phyloP scores from a whole-genome alignment of 345 rosid genomes.

The Camelina sativa region DNA sequence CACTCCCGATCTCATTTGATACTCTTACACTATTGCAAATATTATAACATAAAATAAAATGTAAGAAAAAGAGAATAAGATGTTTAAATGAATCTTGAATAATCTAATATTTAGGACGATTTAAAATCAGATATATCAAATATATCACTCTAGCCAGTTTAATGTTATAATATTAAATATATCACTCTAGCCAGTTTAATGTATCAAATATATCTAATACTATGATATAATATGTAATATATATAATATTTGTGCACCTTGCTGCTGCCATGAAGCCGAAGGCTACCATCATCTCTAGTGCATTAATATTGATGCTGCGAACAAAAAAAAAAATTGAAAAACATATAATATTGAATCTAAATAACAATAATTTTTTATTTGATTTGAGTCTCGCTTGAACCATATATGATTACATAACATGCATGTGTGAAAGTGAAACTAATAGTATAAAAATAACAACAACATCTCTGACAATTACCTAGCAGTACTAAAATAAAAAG shows the following conservation, averaged over 20 bases:
- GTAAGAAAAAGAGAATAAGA: background rate
- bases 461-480: background rate
- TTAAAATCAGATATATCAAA: background rate
- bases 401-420: background rate
- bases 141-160: background rate
- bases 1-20: constrained; percentile 81
- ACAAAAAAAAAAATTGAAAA: background rate
- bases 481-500: background rate
- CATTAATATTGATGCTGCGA: constrained; percentile 74
- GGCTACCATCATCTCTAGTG: constrained; percentile 79
- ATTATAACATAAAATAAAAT: background rate
- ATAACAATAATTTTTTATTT: background rate
- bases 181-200: background rate
- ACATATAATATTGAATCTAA: background rate
- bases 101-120: background rate
- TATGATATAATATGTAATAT: background rate
- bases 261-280: constrained; percentile 78
- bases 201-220: too few species aligned
- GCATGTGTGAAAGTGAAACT: background rate
- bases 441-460: background rate
- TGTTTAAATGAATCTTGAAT: background rate
- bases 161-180: too few species aligned
- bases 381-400: background rate
- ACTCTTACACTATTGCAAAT: constrained; percentile 60
- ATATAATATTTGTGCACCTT: background rate